Conservation (phyloP, 768 basidiomycete species). For the Strobilomyces echinocephalus region DNA sequence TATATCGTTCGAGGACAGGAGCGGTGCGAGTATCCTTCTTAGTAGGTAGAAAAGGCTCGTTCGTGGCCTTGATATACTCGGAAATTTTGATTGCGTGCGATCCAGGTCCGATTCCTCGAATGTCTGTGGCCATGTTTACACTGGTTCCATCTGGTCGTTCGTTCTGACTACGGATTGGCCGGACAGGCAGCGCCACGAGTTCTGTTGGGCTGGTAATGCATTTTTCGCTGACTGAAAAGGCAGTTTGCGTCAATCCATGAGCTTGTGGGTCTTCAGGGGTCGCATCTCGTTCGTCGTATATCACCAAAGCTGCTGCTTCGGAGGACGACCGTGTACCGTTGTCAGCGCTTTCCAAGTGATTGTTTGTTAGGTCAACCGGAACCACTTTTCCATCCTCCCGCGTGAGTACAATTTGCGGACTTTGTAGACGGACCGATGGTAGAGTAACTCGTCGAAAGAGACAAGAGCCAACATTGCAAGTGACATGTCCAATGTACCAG, state of each 20-base stretch:
- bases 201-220: background rate
- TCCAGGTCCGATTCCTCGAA: background rate
- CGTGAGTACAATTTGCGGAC: slow-evolving; percentile 16
- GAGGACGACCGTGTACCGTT: background rate
- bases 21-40: background rate
- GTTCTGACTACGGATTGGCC: background rate
- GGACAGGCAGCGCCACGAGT: background rate
- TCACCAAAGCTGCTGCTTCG: background rate
- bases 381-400: slow-evolving; percentile 13
- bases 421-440: background rate
- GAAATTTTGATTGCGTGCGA: background rate
- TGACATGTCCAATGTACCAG: background rate
- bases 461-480: background rate
- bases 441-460: background rate
- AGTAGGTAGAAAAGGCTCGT: too few relatives aligned
- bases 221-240: background rate
- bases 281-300: background rate
- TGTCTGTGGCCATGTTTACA: background rate
- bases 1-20: background rate
- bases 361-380: slow-evolving; percentile 4
- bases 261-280: background rate
- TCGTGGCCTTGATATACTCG: background rate
- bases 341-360: background rate
- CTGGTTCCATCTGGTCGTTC: background rate
- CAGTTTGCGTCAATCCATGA: background rate